Evolutionary conservation across 2,329 filamentous ascomycete genomes (phyloP).

Genomic region (Gaeumannomyces sp.): DNA sequence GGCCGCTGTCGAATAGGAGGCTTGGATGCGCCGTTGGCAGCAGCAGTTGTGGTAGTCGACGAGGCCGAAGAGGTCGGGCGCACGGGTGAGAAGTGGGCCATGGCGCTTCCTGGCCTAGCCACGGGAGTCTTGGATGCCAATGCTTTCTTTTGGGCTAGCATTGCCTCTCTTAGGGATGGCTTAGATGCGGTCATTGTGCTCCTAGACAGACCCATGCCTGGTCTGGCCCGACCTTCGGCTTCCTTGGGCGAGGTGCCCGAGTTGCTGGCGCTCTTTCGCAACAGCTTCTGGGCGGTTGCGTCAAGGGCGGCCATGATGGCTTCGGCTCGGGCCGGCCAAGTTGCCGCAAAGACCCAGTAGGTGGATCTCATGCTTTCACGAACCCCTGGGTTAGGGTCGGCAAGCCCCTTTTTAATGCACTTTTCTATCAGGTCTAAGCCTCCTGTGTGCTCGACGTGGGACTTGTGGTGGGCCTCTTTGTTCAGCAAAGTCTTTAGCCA

Average conservation of each 20-base stretch:
- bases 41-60: conserved; percentile 27
- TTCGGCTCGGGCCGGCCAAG: conserved; percentile 75
- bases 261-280: conserved; percentile 69
- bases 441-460: conserved; percentile 75
- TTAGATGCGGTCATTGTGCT: conserved; percentile 54
- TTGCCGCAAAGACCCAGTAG: conserved; percentile 74
- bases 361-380: conserved; percentile 78
- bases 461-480: conserved; percentile 73
- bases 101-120: conserved; percentile 54
- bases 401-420: conserved; percentile 81
- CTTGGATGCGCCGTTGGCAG: conserved; percentile 27
- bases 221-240: conserved; percentile 41
- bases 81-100: conserved; percentile 54
- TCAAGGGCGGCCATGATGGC: conserved; percentile 74
- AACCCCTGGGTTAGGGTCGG: conserved; percentile 83
- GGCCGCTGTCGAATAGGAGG: conserved; percentile 34
- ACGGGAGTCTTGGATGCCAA: conserved; percentile 47
- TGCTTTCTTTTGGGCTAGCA: conserved; percentile 73
- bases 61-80: conserved; percentile 33
- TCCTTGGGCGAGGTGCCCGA: conserved; percentile 69
- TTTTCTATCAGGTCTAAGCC: conserved; percentile 81
- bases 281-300: conserved; percentile 66
- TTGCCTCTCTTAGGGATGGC: conserved; percentile 71
- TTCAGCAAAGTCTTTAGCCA: conserved; percentile 82
- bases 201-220: conserved; percentile 56